These are phyloP conservation scores for Rhododendron vialii DNA, from an alignment of 148 eudicot genomes.

Conservation along the genomic window DNA sequence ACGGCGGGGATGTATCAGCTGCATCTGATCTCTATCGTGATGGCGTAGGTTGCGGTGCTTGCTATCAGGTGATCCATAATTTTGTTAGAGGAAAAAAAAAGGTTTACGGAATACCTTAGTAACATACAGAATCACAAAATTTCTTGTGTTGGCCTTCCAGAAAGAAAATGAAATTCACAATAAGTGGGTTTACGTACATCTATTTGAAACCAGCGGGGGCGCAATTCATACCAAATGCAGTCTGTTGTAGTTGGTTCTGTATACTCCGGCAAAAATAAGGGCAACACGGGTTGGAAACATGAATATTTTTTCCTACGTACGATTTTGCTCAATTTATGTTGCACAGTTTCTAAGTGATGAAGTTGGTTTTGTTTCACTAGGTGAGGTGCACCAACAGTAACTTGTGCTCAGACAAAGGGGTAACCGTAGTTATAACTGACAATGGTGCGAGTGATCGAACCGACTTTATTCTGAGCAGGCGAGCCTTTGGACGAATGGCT, in stretches of 20 bases:
- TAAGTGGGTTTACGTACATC: too few relatives aligned
- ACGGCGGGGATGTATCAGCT: conserved; percentile 70
- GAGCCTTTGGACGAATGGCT: conserved; percentile 62
- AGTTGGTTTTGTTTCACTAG: conserved; percentile 14
- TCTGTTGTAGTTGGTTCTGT: too few relatives aligned
- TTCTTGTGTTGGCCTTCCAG: background rate
- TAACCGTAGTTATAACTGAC: conserved; percentile 59
- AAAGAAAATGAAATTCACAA: too few relatives aligned
- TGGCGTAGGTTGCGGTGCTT: conserved; percentile 80
- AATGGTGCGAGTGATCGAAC: conserved; percentile 49
- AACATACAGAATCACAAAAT: background rate
- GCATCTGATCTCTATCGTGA: conserved; percentile 56
- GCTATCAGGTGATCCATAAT: conserved; percentile 54
- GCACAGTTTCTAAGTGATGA: background rate
- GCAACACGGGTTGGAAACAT: background rate
- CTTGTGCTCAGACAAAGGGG: conserved; percentile 67
- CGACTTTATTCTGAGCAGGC: conserved; percentile 58
- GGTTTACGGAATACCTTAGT: background rate
- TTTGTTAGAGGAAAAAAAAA: background rate
- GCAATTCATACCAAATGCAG: too few relatives aligned
- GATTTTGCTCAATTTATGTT: background rate
- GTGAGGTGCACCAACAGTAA: conserved; percentile 58
- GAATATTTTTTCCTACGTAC: too few relatives aligned
- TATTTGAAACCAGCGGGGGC: too few relatives aligned
- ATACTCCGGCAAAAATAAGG: background rate